Conservation (phyloP, 371 early-diverging fungal species). For the Furculomyces boomerangus region DNA sequence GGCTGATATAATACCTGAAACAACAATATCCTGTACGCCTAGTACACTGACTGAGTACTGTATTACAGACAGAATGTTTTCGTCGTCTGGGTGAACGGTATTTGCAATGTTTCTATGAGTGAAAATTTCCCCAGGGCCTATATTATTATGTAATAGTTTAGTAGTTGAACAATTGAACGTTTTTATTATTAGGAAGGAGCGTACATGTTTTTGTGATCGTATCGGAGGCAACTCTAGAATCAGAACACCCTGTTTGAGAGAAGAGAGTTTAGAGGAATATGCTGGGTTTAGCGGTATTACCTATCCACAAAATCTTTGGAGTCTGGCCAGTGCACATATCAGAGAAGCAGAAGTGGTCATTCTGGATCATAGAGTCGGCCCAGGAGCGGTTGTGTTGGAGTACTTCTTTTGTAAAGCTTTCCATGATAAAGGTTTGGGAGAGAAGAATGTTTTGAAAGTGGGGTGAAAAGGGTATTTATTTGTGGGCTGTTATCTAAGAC, state of each 20-base stretch:
- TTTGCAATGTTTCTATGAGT: conserved; percentile 94
- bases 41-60: conserved; percentile 84
- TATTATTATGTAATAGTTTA: neutral
- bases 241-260: conserved; percentile 59
- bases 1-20: conserved; percentile 33
- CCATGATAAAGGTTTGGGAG: too few relatives aligned
- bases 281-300: neutral
- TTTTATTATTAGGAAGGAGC: neutral
- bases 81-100: conserved; percentile 55
- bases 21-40: conserved; percentile 79
- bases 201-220: conserved; percentile 14
- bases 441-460: too few relatives aligned
- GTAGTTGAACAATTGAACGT: neutral
- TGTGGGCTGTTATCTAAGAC: too few relatives aligned
- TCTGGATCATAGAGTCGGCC: too few relatives aligned
- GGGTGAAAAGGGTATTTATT: too few relatives aligned
- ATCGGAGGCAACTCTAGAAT: conserved; percentile 72
- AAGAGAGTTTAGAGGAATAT: neutral
- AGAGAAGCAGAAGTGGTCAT: too few relatives aligned
- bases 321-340: too few relatives aligned
- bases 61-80: conserved; percentile 66
- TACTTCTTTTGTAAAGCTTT: too few relatives aligned
- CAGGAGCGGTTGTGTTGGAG: too few relatives aligned
- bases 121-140: conserved; percentile 64
- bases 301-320: neutral